Evolutionary conservation across 306 rosid species (phyloP).

Genomic region (Biancaea sappan): DNA sequence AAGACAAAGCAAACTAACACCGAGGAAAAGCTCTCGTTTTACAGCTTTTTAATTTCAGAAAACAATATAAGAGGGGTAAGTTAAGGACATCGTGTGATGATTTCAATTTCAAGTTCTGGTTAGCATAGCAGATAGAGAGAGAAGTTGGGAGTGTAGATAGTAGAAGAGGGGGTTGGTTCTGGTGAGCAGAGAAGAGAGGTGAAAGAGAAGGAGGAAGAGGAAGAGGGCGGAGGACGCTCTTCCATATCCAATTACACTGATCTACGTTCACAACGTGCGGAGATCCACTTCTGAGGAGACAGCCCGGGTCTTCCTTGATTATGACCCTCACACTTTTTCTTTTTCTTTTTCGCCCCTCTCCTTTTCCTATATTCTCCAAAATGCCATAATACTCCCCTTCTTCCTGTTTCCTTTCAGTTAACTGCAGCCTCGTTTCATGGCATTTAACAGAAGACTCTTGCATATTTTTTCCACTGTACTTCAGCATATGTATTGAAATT

Average conservation of each 20-base stretch:
- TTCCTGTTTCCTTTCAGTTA: no score
- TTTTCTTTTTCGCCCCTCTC: constrained; percentile 40
- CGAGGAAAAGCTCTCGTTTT: background rate
- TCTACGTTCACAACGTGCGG: constrained; percentile 68
- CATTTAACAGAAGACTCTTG: no score
- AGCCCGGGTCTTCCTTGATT: constrained; percentile 58
- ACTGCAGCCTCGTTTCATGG: no score
- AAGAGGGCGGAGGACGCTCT: background rate
- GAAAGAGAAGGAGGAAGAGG: background rate
- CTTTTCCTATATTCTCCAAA: background rate
- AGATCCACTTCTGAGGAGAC: constrained; percentile 78
- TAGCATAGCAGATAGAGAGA: no score
- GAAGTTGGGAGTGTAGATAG: background rate
- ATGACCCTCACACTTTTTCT: constrained; percentile 41
- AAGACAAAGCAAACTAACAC: background rate
- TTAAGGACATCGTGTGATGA: background rate
- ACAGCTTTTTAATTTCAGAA: background rate
- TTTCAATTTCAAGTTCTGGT: no score
- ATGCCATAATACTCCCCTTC: background rate
- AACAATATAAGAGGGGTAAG: background rate
- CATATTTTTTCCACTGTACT: no score
- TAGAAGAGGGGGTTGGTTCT: constrained; percentile 34
- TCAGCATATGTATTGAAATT: no score
- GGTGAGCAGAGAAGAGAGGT: no score
- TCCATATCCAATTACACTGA: background rate